Evolutionary conservation across 345 rosid species (phyloP).

Genomic region (Trapa incisa): DNA sequence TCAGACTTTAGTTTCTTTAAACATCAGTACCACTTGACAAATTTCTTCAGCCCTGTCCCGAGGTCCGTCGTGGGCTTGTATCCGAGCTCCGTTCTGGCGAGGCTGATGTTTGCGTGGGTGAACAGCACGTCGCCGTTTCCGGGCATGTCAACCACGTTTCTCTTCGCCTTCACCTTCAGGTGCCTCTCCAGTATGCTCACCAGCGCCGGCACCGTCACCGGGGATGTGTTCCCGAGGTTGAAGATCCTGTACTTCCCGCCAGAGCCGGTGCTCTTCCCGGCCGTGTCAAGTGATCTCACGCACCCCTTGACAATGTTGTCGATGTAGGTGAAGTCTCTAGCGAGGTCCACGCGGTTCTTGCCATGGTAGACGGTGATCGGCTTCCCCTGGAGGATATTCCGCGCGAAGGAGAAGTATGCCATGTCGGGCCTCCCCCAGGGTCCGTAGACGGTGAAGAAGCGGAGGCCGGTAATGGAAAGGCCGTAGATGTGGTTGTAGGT

Average conservation of each 20-base stretch:
- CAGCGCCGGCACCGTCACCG: conserved; percentile 26
- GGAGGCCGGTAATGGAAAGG: conserved; percentile 22
- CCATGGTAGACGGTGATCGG: conserved; percentile 26
- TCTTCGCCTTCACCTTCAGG: background rate
- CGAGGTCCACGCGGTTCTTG: conserved; percentile 20
- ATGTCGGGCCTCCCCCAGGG: conserved; percentile 32
- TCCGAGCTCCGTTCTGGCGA: conserved; percentile 16
- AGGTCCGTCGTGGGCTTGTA: conserved; percentile 25
- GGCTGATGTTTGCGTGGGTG: conserved; percentile 25
- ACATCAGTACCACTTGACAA: conserved; percentile 24
- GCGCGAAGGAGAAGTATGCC: conserved; percentile 1
- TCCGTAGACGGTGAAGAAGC: conserved; percentile 29
- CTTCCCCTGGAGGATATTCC: conserved; percentile 25
- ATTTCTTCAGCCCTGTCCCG: conserved; percentile 23
- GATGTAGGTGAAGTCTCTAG: conserved; percentile 26
- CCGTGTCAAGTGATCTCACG: conserved; percentile 6
- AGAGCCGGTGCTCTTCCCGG: conserved; percentile 18
- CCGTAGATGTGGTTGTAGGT: background rate
- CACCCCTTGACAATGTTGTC: conserved; percentile 28
- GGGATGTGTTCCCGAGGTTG: conserved; percentile 28
- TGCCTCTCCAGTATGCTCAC: conserved; percentile 22
- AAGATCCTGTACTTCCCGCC: conserved; percentile 26
- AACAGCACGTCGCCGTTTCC: conserved; percentile 33
- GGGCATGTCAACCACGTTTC: conserved; percentile 21
- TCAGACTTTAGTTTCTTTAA: background rate